A percentile compares a stretch with the other conserved stretches of the same genome.
Conservation (phyloP, 176 grass and related monocot genomes). For the Triticum aestivum region DNA sequence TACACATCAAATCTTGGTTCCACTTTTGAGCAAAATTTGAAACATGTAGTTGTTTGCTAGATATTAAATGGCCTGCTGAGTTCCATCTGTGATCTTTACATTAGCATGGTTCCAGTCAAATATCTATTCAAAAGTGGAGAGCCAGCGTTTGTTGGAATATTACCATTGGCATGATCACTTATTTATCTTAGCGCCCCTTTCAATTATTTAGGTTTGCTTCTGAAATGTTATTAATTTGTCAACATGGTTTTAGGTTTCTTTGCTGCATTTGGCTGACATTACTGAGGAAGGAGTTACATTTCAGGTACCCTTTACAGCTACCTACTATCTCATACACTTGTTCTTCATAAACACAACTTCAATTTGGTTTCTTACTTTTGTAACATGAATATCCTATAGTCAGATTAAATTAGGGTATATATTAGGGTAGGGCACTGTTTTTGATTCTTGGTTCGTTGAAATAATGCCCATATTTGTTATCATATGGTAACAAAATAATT, state of each 20-base stretch:
- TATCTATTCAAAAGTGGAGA: not conserved
- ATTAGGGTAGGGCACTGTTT: not conserved
- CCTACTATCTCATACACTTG: not conserved
- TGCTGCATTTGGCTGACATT: slow-evolving; percentile 98
- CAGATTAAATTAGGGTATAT: slow-evolving; percentile 14
- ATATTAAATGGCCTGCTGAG: not conserved
- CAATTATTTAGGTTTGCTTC: not conserved
- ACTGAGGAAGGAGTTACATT: slow-evolving; percentile 97
- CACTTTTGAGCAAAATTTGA: not conserved
- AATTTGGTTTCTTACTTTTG: not conserved
- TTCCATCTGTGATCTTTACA: not conserved
- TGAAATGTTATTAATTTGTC: slow-evolving; percentile 21
- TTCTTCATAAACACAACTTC: not conserved
- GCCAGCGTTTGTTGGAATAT: not conserved
- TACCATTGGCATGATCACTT: not conserved
- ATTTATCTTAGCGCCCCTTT: not conserved
- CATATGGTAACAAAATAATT: not conserved
- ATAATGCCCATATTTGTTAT: not conserved
- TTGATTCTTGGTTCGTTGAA: not conserved
- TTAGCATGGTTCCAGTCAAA: not conserved
- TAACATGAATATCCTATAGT: not conserved
- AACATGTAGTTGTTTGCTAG: not conserved
- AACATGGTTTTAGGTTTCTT: slow-evolving; percentile 67
- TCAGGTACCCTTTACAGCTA: slow-evolving; percentile 59
- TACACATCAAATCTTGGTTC: not conserved